Conservation (phyloP, 805 yeast genomes). For the Barnettozyma wickerhamii region DNA sequence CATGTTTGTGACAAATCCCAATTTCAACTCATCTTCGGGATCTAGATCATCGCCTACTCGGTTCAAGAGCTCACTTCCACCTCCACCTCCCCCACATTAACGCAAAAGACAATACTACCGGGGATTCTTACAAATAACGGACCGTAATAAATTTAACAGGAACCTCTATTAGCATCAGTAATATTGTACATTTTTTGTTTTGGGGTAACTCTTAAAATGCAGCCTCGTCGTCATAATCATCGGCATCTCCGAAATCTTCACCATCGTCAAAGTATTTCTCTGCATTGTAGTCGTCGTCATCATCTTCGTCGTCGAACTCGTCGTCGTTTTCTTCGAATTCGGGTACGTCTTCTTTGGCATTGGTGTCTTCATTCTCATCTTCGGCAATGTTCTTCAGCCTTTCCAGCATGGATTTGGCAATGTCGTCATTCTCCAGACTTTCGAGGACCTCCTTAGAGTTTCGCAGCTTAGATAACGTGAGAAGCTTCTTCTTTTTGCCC, state of each 20-base stretch:
- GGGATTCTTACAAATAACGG: not conserved
- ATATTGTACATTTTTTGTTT: not conserved
- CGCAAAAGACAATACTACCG: not conserved
- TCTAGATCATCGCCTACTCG: slow-evolving; percentile 19
- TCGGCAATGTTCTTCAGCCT: slow-evolving; percentile 39
- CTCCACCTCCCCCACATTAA: slow-evolving; percentile 15
- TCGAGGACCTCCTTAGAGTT: slow-evolving; percentile 23
- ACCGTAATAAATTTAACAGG: too few species aligned
- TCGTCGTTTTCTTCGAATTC: slow-evolving; percentile 44
- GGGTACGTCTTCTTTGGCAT: slow-evolving; percentile 31
- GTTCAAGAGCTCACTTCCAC: slow-evolving; percentile 21
- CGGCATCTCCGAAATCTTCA: slow-evolving; percentile 48
- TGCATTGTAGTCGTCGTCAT: slow-evolving; percentile 36
- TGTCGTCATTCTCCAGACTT: slow-evolving; percentile 23
- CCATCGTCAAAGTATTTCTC: slow-evolving; percentile 49
- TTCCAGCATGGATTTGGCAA: slow-evolving; percentile 38
- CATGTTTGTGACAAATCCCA: slow-evolving; percentile 12
- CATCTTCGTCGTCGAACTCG: slow-evolving; percentile 40
- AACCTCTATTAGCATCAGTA: too few species aligned
- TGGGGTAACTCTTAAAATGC: slow-evolving; percentile 37
- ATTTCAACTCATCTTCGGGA: not conserved
- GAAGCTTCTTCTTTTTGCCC: slow-evolving; percentile 46
- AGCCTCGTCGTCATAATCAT: slow-evolving; percentile 56
- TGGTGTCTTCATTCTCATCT: slow-evolving; percentile 24
- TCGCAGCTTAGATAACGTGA: slow-evolving; percentile 35